Conservation (phyloP, 2,329 filamentous ascomycete genomes). For the Capronia coronata region DNA sequence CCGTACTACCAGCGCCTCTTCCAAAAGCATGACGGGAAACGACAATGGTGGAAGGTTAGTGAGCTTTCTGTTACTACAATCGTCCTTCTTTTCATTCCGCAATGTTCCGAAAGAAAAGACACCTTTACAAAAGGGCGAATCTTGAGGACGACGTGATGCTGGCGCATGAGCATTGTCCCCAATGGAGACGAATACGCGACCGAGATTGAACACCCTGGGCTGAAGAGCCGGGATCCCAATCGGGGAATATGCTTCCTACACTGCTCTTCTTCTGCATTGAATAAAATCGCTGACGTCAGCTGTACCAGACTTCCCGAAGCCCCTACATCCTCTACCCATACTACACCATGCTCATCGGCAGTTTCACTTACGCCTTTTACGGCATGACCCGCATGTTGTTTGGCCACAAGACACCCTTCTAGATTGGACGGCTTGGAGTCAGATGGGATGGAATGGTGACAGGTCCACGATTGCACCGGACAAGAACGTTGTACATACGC, state of each 20-base stretch:
- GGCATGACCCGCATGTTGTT: conserved; percentile 42
- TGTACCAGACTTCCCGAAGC: conserved; percentile 47
- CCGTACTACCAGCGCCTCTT: conserved; percentile 61
- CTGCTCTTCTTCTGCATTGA: not conserved
- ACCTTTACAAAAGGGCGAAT: too few relatives aligned
- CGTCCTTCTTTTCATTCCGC: not conserved
- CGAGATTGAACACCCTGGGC: too few relatives aligned
- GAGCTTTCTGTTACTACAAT: conserved; percentile 2
- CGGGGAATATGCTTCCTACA: not conserved
- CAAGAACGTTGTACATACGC: conserved; percentile 20
- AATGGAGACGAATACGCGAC: too few relatives aligned
- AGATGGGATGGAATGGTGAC: not conserved
- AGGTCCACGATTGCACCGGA: not conserved
- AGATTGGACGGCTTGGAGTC: conserved; percentile 7
- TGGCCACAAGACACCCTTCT: conserved; percentile 59
- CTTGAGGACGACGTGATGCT: not conserved
- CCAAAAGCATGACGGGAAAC: conserved; percentile 59
- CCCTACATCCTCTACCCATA: conserved; percentile 56
- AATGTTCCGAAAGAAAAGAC: not conserved
- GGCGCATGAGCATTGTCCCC: too few relatives aligned
- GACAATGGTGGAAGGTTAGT: conserved; percentile 64
- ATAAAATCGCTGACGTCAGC: conserved; percentile 5
- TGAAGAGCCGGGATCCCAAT: too few relatives aligned
- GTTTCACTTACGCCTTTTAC: conserved; percentile 34
- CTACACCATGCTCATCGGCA: conserved; percentile 38